These are phyloP conservation scores for Colletotrichum orbiculare DNA, from an alignment of 2,329 filamentous ascomycete species.

Conservation along the genomic window DNA sequence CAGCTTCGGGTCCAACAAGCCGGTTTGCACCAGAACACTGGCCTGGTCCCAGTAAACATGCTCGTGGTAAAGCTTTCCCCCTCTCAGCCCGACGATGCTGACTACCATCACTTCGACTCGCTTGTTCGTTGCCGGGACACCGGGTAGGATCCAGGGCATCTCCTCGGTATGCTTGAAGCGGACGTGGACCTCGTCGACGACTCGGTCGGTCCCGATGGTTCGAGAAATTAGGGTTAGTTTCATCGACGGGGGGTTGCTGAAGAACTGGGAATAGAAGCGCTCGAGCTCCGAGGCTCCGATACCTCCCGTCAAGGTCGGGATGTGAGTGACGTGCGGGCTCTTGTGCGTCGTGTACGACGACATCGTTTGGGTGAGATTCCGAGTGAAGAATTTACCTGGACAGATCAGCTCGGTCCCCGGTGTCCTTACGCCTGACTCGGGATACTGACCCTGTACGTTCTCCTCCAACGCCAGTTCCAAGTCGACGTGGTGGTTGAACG, in stretches of 20 bases:
- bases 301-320: constrained; percentile 73
- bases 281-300: constrained; percentile 68
- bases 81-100: constrained; percentile 67
- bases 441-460: constrained; percentile 66
- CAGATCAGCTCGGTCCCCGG: background rate
- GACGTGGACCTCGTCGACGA: constrained; percentile 72
- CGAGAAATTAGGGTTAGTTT: constrained; percentile 71
- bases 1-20: constrained; percentile 59
- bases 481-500: constrained; percentile 72
- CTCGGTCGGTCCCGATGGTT: constrained; percentile 71
- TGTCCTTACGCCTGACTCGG: too few relatives aligned
- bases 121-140: constrained; percentile 64
- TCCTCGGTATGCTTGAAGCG: constrained; percentile 67
- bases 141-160: constrained; percentile 71
- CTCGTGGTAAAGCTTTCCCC: constrained; percentile 70
- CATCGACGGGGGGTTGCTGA: constrained; percentile 71
- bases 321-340: constrained; percentile 75
- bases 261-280: constrained; percentile 73
- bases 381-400: constrained; percentile 64
- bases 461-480: constrained; percentile 74
- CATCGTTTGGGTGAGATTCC: constrained; percentile 70
- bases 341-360: constrained; percentile 68
- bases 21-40: constrained; percentile 68
- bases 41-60: constrained; percentile 75
- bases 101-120: constrained; percentile 67